Evolutionary conservation across 2,329 filamentous ascomycete species (phyloP), one percentile per base, ranked within the genome.

Genomic region (Fonsecaea erecta): DNA sequence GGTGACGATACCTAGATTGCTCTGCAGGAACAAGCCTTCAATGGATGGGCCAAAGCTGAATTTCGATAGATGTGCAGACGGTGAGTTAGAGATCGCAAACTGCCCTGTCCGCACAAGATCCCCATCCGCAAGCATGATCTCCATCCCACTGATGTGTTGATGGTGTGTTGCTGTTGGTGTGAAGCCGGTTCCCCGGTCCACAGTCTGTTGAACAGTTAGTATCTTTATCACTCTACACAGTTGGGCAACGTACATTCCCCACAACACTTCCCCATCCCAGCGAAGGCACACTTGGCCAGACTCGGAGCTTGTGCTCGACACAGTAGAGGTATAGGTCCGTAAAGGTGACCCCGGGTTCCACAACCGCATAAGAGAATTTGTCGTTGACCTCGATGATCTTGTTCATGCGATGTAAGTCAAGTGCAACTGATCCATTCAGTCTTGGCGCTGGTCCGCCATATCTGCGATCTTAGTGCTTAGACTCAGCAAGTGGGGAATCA

Each of bases 401-500:
- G 59, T 75, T 75, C 74, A 76, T 76, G 26, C 74, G 62, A 12
- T 73, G 74, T 1, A 84, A 72, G 65, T 83, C 80, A 18, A 84
- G 68, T 0, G 80, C 80, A 5, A 84, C 75, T 26, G 76, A 80
- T 0, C 81, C 82, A 1, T 71, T 69, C 1, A 83, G 75, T 6
- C 80, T 73, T 0, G 81, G 82, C 0, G 81, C 81, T 1, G 82
- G 78, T 3, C 82, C 82, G 12, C 82, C 83, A 62, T 84, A 84
- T n/a, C 81, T 80, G 9, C 6, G 16, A 35, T 18, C 16, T 66
- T 30, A 66, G 53, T 52, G 28, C 24, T 18, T 24, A 48, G 18
- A 16, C 16, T 12, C 16, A 24, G 9, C 12, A 12, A 16, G 6
- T 40, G 12, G 26, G 6, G 37, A 26, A 12, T 9, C 37, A 30